These are phyloP conservation scores for Arbutus unedo DNA, from an alignment of 148 eudicot genomes.

Conservation along the genomic window DNA sequence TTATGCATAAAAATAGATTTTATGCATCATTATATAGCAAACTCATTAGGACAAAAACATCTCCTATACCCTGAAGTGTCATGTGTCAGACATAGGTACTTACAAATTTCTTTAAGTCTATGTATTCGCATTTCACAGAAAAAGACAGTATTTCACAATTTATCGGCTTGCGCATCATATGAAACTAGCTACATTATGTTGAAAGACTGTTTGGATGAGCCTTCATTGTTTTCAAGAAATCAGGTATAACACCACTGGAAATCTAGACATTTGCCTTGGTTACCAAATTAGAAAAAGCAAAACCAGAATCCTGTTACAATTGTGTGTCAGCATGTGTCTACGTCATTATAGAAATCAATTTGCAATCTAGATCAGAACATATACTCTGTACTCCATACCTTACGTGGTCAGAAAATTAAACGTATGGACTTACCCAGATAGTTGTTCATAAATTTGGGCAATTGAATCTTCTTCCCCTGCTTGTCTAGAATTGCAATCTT, in stretches of 20 bases:
- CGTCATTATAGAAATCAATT: background rate
- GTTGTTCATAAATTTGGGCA: constrained; percentile 85
- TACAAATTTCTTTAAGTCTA: background rate
- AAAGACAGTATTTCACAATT: background rate
- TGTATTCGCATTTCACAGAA: background rate
- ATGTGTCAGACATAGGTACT: background rate
- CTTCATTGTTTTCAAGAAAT: background rate
- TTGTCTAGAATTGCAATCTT: constrained; percentile 61
- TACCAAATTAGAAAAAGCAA: background rate
- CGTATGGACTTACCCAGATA: constrained; percentile 63
- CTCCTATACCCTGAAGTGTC: background rate
- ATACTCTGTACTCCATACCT: background rate
- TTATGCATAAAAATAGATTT: background rate
- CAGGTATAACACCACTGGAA: background rate
- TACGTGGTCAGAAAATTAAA: background rate
- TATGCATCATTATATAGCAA: background rate
- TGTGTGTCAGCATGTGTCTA: background rate
- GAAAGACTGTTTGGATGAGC: background rate
- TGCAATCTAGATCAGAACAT: background rate
- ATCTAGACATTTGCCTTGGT: background rate
- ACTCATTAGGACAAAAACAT: background rate
- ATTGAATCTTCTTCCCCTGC: constrained; percentile 58
- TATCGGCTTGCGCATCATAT: background rate
- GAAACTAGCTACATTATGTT: background rate
- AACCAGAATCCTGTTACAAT: background rate